These are phyloP conservation scores for Chlamydomonas reinhardtii DNA, from an alignment of 163 green algal species.

Conservation along the genomic window DNA sequence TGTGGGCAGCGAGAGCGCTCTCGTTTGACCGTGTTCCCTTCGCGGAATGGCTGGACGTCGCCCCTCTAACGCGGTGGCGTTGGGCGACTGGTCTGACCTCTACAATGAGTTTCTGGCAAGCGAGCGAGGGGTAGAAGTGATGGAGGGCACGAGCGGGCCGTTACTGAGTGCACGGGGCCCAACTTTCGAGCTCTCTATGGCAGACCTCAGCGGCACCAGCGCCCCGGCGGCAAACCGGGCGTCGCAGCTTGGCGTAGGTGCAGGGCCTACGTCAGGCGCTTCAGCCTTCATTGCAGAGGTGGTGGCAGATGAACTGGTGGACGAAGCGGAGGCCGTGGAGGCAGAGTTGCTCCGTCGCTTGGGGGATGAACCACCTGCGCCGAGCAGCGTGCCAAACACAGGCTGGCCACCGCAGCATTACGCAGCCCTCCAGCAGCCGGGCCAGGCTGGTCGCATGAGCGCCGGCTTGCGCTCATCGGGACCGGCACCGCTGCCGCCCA, in stretches of 20 bases:
- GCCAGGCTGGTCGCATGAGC: not conserved
- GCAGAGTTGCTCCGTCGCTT: constrained; percentile 35
- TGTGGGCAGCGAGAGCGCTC: too few relatives aligned
- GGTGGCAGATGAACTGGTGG: not conserved
- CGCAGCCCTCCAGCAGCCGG: not conserved
- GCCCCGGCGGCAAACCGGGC: too few relatives aligned
- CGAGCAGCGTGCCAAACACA: too few relatives aligned
- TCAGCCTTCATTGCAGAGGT: too few relatives aligned
- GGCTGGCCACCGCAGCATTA: too few relatives aligned
- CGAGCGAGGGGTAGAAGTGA: not conserved
- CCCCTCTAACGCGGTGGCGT: too few relatives aligned
- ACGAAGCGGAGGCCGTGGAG: constrained; percentile 26
- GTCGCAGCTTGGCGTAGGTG: too few relatives aligned
- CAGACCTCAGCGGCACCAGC: not conserved
- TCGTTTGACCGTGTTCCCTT: too few relatives aligned
- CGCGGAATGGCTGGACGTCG: too few relatives aligned
- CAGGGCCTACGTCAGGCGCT: too few relatives aligned
- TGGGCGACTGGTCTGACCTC: not conserved
- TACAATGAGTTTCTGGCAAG: constrained; percentile 29
- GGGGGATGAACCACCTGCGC: not conserved
- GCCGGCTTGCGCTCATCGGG: too few relatives aligned
- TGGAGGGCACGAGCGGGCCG: not conserved
- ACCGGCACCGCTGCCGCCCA: too few relatives aligned
- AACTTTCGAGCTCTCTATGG: constrained; percentile 9
- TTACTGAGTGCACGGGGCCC: not conserved